phyloP scores from a whole-genome alignment of 768 basidiomycete species.

The Tephrocybe sp. region DNA sequence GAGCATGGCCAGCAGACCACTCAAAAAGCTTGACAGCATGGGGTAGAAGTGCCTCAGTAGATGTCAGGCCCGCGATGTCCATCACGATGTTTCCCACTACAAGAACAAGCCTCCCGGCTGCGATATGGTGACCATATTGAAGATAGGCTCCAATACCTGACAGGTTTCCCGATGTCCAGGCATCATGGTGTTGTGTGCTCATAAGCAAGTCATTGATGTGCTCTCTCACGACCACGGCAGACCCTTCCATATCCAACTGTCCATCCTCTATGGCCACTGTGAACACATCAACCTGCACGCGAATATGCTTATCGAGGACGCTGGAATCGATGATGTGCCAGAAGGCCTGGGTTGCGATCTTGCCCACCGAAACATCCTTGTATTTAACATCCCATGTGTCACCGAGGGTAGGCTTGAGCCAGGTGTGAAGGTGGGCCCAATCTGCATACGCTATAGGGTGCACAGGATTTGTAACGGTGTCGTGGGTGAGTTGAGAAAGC shows the following conservation, averaged over 20 bases:
- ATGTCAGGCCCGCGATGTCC: background rate
- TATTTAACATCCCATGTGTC: background rate
- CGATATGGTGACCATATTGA: background rate
- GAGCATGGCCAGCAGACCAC: background rate
- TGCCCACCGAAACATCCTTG: background rate
- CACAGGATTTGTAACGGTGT: background rate
- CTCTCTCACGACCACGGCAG: background rate
- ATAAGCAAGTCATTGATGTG: background rate
- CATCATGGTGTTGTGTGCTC: background rate
- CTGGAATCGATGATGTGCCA: background rate
- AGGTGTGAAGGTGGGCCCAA: background rate
- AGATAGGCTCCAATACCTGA: background rate
- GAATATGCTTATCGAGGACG: background rate
- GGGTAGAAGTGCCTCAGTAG: background rate
- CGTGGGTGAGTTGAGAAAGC: background rate
- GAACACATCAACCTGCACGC: background rate
- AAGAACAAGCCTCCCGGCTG: background rate
- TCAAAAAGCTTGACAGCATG: slow-evolving; percentile 1
- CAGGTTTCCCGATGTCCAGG: background rate
- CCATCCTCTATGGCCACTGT: background rate
- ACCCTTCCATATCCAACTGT: background rate
- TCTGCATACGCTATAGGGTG: background rate
- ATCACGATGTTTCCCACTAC: background rate
- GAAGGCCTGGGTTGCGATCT: background rate
- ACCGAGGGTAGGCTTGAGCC: background rate